These are phyloP conservation scores for Trichophyton rubrum DNA, from an alignment of 2,329 filamentous ascomycete species.

Conservation along the genomic window DNA sequence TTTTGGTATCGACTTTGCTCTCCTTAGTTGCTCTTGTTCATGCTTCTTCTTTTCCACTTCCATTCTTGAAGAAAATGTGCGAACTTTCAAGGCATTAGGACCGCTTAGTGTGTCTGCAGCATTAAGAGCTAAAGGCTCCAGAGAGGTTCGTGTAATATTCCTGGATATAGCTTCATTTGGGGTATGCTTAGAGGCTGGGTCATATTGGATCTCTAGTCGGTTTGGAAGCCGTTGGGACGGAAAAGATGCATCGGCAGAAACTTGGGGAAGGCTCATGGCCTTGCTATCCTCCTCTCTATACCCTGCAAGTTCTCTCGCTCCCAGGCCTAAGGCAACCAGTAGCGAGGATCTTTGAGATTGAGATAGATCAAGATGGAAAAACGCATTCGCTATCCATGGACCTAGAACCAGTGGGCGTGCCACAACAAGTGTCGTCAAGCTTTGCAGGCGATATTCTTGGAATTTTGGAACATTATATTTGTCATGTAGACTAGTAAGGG, in stretches of 20 bases:
- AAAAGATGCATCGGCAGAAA: conserved; percentile 43
- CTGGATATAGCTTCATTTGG: conserved; percentile 57
- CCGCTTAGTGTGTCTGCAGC: conserved; percentile 71
- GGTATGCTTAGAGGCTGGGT: conserved; percentile 23
- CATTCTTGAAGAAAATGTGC: conserved; percentile 73
- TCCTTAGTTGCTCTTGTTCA: conserved; percentile 33
- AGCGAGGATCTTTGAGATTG: conserved; percentile 70
- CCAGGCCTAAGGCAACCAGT: conserved; percentile 68
- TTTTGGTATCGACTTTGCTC: conserved; percentile 52
- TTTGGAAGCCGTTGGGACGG: conserved; percentile 69
- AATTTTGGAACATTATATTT: conserved; percentile 73
- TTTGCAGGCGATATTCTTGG: conserved; percentile 59
- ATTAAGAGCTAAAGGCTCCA: conserved; percentile 67
- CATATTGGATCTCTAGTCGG: conserved; percentile 60
- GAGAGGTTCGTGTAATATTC: conserved; percentile 56
- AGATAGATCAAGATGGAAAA: conserved; percentile 87
- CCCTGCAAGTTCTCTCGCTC: conserved; percentile 73
- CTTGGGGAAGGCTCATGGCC: conserved; percentile 20
- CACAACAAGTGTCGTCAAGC: conserved; percentile 68
- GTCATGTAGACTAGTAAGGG: conserved; percentile 70
- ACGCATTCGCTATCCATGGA: conserved; percentile 69
- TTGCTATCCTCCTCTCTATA: conserved; percentile 46
- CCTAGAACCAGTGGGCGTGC: conserved; percentile 66
- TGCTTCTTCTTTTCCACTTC: conserved; percentile 46
- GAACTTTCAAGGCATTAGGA: conserved; percentile 73